phyloP scores from a whole-genome alignment of 345 rosid species.

The Mallotus nudiflorus region DNA sequence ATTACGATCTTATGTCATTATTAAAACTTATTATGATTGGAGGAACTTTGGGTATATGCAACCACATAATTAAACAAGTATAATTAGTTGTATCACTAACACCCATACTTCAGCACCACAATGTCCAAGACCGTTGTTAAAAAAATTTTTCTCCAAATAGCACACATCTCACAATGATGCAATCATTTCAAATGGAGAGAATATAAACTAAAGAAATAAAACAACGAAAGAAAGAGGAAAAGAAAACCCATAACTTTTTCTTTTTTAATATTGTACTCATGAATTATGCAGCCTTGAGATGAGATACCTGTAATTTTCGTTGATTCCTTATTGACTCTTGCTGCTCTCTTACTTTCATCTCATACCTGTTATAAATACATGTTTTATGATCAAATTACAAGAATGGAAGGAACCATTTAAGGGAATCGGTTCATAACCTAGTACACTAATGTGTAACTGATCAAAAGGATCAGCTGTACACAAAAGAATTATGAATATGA shows the following conservation, averaged over 20 bases:
- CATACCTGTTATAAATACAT: slow-evolving; percentile 55
- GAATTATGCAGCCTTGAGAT: background rate
- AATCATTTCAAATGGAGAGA: background rate
- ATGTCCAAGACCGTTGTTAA: too few species aligned
- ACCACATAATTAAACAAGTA: too few species aligned
- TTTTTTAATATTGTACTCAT: background rate
- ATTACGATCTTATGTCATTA: too few species aligned
- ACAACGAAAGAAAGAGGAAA: background rate
- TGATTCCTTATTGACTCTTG: slow-evolving; percentile 72
- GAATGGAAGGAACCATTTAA: slow-evolving; percentile 3
- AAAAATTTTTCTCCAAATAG: background rate
- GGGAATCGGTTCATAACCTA: background rate
- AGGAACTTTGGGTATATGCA: too few species aligned
- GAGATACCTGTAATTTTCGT: slow-evolving; percentile 68
- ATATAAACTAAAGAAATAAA: too few species aligned
- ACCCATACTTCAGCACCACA: too few species aligned
- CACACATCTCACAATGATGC: background rate
- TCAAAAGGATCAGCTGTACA: background rate
- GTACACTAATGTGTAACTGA: background rate
- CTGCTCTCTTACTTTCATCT: slow-evolving; percentile 90
- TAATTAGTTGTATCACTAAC: too few species aligned
- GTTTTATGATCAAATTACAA: slow-evolving; percentile 8
- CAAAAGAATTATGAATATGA: background rate
- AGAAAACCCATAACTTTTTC: background rate
- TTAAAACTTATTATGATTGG: too few species aligned